Percentiles rank a stretch among this genome's conserved stretches.
Conservation (phyloP, 2,329 filamentous ascomycete genomes). For the Drechslerella coelobrocha region DNA sequence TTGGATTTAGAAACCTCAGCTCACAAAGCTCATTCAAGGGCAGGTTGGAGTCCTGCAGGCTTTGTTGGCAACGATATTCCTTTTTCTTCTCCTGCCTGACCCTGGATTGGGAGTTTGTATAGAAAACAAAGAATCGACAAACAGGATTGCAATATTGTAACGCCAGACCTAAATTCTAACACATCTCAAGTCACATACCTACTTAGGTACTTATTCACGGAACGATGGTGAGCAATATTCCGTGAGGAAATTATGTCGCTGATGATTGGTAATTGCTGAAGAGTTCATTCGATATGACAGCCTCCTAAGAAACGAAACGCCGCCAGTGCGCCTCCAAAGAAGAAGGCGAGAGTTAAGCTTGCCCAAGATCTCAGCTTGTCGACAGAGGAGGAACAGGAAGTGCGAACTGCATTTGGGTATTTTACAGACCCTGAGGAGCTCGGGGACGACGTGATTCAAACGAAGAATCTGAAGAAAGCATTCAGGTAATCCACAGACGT, state of each 20-base stretch:
- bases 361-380: constrained; percentile 43
- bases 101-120: too few relatives aligned
- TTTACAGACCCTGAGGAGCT: constrained; percentile 64
- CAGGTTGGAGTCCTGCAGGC: too few relatives aligned
- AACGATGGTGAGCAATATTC: constrained; percentile 10
- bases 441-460: constrained; percentile 69
- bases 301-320: constrained; percentile 36
- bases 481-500: constrained; percentile 67
- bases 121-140: too few relatives aligned
- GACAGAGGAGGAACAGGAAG: constrained; percentile 39
- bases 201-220: too few relatives aligned
- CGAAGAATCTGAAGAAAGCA: constrained; percentile 72
- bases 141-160: too few relatives aligned
- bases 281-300: constrained; percentile 10
- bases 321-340: constrained; percentile 24
- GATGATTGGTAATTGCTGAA: neutral
- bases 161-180: too few relatives aligned
- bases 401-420: constrained; percentile 32
- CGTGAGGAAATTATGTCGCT: neutral
- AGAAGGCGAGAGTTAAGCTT: constrained; percentile 43
- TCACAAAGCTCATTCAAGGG: too few relatives aligned
- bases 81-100: too few relatives aligned
- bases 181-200: too few relatives aligned
- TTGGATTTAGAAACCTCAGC: too few relatives aligned
- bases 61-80: too few relatives aligned